phyloP scores from a whole-genome alignment of 148 eudicot genomes.

The Rhododendron vialii region DNA sequence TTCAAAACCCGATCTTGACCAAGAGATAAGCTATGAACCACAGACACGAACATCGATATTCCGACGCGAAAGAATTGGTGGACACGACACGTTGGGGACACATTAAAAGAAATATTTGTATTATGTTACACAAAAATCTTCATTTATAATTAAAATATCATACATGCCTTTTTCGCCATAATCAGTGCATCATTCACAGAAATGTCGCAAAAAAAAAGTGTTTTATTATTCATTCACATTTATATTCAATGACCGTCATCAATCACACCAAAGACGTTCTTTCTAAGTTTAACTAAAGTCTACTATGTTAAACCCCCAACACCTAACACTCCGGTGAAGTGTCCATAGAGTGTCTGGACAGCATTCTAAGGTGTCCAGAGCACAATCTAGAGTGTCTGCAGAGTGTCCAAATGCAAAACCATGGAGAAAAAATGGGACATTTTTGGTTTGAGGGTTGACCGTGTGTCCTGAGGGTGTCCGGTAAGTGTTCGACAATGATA shows the following conservation, averaged over 20 bases:
- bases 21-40: not conserved
- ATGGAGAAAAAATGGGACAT: not conserved
- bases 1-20: constrained; percentile 3
- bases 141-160: not conserved
- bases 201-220: not conserved
- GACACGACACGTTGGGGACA: not conserved
- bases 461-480: not conserved
- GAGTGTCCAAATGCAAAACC: not conserved
- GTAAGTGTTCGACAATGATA: not conserved
- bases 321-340: not conserved
- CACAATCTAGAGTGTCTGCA: not conserved
- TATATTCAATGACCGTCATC: not conserved
- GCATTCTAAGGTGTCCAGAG: not conserved
- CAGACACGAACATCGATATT: not conserved
- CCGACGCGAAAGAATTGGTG: too few species aligned
- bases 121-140: not conserved
- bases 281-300: not conserved
- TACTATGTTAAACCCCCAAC: not conserved
- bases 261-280: not conserved
- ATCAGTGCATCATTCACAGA: not conserved
- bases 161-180: not conserved
- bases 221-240: not conserved
- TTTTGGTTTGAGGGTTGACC: not conserved
- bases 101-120: not conserved
- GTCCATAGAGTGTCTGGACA: not conserved